These are phyloP conservation scores for Omphalotus guepiniiformis DNA, from an alignment of 768 basidiomycete species.

Conservation along the genomic window DNA sequence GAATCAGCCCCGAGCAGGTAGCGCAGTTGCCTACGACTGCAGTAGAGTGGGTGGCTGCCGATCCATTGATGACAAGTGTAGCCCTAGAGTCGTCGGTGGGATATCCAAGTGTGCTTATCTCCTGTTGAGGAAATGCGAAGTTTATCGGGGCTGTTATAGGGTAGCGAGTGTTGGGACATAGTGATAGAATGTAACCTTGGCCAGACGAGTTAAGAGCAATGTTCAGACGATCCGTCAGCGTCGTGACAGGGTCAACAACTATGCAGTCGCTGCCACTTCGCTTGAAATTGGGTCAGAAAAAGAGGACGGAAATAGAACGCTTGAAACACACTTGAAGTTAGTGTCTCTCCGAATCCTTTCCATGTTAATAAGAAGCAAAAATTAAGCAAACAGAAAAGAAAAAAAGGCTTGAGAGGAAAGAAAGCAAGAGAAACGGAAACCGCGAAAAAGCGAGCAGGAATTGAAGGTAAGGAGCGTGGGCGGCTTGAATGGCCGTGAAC, in stretches of 20 bases:
- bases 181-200: constrained; percentile 55
- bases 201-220: constrained; percentile 61
- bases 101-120: constrained; percentile 78
- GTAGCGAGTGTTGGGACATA: constrained; percentile 66
- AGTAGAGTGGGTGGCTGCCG: constrained; percentile 65
- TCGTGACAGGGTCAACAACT: constrained; percentile 51
- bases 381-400: background rate
- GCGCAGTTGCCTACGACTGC: constrained; percentile 67
- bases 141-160: constrained; percentile 59
- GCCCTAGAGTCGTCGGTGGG: constrained; percentile 67
- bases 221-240: constrained; percentile 66
- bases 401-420: too few relatives aligned
- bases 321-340: background rate
- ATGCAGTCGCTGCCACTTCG: constrained; percentile 18
- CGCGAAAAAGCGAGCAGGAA: too few relatives aligned
- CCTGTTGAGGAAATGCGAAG: constrained; percentile 66
- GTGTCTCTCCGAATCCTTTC: background rate
- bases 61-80: constrained; percentile 63
- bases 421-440: too few relatives aligned
- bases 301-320: background rate
- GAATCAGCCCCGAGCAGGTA: constrained; percentile 52
- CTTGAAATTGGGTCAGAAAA: background rate
- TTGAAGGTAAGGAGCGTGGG: constrained; percentile 3
- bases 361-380: background rate
- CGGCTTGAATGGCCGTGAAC: constrained; percentile 2